Evolutionary conservation across 352 stramenopile species (phyloP), one percentile per base, ranked within the genome.

Genomic region (Phytopythium helicoides): DNA sequence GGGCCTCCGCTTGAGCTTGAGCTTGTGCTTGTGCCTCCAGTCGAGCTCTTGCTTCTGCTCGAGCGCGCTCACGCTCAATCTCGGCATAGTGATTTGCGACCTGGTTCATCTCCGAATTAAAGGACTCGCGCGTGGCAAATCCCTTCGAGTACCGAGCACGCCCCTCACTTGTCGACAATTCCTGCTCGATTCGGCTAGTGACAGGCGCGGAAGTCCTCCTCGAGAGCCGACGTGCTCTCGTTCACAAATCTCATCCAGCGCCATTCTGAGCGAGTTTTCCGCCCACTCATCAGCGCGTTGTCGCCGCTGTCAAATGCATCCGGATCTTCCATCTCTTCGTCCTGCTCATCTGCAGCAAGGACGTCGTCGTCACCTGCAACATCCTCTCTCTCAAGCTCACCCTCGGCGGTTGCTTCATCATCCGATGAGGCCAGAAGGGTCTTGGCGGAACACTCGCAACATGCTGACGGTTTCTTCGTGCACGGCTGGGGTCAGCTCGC

Each of bases 191-290:
- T 16, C 55, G 41, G n/a, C 60, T 66, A 9, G 80, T 92, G 26
- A 68, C 56, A n/a, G 16, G 69, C 58, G 3, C 81, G 25, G 26
- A 81, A 92, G 15, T 55, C 49, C 10, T 60, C 45, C 25, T 88
- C 67, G 16, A 88, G 16, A 6, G 57, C 47, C n/a, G 68, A 73
- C n/a, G 79, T 92, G 3, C 57, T 64, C 18, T 69, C 66, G 22
- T 84, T 78, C 33, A 92, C 45, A 52, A 89, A 92, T 36, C 73
- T 51, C 26, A 73, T 77, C 82, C 82, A 92, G 19, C 76, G 58
- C 35, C 62, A 59, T 37, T 76, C 70, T 1, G 73, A 66, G n/a
- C 60, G 71, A 6, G 58, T 68, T 15, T 33, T 25, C 16, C 38
- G 48, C 6, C 48, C 60, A 34, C 42, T 53, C 15, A 77, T 40